phyloP scores from a whole-genome alignment of 805 yeast species.

The Cyberlindnera americana region DNA sequence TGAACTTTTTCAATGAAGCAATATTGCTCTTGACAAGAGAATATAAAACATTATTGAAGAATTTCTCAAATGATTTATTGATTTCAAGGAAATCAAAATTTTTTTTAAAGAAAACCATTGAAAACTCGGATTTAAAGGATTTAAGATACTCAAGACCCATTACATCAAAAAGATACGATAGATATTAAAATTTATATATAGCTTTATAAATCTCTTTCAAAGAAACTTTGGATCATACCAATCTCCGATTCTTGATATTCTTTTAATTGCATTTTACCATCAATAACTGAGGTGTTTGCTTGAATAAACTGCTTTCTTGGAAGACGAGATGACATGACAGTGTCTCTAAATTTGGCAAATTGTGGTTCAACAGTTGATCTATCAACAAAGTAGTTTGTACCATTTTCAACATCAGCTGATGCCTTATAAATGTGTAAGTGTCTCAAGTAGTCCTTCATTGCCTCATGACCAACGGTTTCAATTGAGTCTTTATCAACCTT shows the following conservation, averaged over 20 bases:
- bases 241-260: constrained; percentile 71
- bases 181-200: no score
- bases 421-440: constrained; percentile 78
- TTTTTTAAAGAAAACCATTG: no score
- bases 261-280: constrained; percentile 45
- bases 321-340: constrained; percentile 65
- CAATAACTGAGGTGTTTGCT: constrained; percentile 59
- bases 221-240: constrained; percentile 79
- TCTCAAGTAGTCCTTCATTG: constrained; percentile 65
- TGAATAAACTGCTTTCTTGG: constrained; percentile 86
- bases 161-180: no score
- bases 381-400: constrained; percentile 58
- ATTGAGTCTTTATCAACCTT: constrained; percentile 60
- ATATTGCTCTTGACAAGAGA: constrained; percentile 11
- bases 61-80: constrained; percentile 6
- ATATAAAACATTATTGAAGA: constrained; percentile 6
- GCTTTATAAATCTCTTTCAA: constrained; percentile 44
- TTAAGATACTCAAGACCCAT: no score
- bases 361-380: constrained; percentile 68
- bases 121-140: no score
- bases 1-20: constrained; percentile 13
- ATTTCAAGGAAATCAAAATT: no score
- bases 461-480: constrained; percentile 63
- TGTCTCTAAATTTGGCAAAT: constrained; percentile 60
- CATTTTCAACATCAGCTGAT: constrained; percentile 66